A percentile compares a stretch with the other conserved stretches of the same genome.
These are phyloP conservation scores for Cylindrodendrum hubeiense DNA, from an alignment of 2,329 filamentous ascomycete genomes.

Conservation along the genomic window DNA sequence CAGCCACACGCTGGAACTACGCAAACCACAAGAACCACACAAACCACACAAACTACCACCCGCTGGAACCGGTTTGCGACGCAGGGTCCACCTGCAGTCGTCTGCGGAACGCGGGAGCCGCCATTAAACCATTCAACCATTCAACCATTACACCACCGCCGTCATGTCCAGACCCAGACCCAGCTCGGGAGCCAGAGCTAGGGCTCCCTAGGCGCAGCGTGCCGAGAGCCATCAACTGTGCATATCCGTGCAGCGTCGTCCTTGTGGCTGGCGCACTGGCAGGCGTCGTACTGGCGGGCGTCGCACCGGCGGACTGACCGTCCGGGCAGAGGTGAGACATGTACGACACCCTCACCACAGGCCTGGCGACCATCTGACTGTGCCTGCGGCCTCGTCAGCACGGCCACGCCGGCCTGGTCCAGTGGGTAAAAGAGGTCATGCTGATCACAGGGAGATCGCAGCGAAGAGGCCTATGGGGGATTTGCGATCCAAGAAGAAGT, in stretches of 20 bases:
- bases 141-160: no score
- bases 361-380: slow-evolving; percentile 46
- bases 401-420: slow-evolving; percentile 30
- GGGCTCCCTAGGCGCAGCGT: background rate
- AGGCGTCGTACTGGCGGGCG: slow-evolving; percentile 14
- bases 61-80: background rate
- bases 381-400: slow-evolving; percentile 34
- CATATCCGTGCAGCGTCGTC: slow-evolving; percentile 15
- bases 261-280: background rate
- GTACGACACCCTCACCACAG: slow-evolving; percentile 43
- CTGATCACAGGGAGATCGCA: slow-evolving; percentile 26
- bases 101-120: slow-evolving; percentile 21
- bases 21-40: background rate
- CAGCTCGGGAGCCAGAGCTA: background rate
- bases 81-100: background rate
- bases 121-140: no score
- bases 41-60: background rate
- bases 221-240: slow-evolving; percentile 7
- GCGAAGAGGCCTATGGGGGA: slow-evolving; percentile 42
- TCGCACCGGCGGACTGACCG: slow-evolving; percentile 33
- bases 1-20: background rate
- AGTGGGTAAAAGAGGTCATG: slow-evolving; percentile 42
- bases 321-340: slow-evolving; percentile 43
- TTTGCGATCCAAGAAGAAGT: slow-evolving; percentile 43
- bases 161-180: background rate